Evolutionary conservation across 192 early-diverging fungal species (phyloP), one percentile per base, ranked within the genome.

Genomic region (Entomortierella lignicola): DNA sequence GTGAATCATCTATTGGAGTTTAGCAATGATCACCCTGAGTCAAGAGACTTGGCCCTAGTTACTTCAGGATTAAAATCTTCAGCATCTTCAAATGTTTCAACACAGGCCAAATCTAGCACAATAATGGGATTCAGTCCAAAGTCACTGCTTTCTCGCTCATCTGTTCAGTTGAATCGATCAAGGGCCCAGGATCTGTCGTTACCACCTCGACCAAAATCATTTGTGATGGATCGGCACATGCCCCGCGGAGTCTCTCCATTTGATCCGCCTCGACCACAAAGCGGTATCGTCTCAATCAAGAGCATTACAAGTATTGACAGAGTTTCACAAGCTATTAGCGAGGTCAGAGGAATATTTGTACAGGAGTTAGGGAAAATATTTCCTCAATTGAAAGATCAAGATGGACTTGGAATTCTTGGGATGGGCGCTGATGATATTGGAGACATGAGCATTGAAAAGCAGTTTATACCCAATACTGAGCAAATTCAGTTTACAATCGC

Each of bases 351-450:
- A 37, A 68, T 77, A 27, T 69, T 82, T 71, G 71, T 82, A 8
- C 72, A 69, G 58, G 81, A 82, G 27, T 60, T 82, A 10, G 81
- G 81, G 30, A 77, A 69, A 63, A 71, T 82, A 4, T 82, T 82
- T 42, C 81, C 81, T 13, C 72, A 82, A 30, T 69, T 82, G 15
- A 74, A 71, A 30, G 79, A 82, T 59, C 69, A 74, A 27, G 81
- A 82, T 52, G 79, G 71, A 2, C 79, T 81, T 10, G 79, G 71
- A 7, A 72, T 81, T 26, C 65, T 81, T 17, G 70, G 71, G 17
- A 71, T 72, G 79, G 68, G 71, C 5, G 39, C 29, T 44, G 71
- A 72, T 37, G 69, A 72, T n/a, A 27, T 53, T 4, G 60, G 65
- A 2, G 18, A 30, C 3, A 23, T 50, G n/a, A 68, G 32, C 32